phyloP scores from a whole-genome alignment of 805 yeast genomes.

The Metschnikowia continentalis region DNA sequence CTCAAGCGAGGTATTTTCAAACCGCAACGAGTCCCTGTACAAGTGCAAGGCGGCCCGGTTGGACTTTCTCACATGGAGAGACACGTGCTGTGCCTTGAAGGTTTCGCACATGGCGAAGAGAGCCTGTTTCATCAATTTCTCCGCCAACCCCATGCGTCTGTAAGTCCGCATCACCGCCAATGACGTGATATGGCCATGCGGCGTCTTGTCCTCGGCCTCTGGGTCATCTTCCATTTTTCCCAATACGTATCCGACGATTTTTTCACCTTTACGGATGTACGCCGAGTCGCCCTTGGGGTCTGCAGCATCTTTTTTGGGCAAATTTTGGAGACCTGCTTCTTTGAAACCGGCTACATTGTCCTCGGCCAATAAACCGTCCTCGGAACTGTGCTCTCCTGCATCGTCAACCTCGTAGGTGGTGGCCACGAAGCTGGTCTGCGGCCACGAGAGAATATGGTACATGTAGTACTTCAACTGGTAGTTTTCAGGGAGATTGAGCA shows the following conservation, averaged over 20 bases:
- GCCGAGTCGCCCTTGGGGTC: constrained; percentile 60
- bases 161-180: constrained; percentile 93
- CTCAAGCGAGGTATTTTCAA: constrained; percentile 79
- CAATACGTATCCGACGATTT: constrained; percentile 91
- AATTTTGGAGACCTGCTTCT: background rate
- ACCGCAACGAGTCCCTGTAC: constrained; percentile 78
- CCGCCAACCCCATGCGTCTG: constrained; percentile 93
- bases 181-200: constrained; percentile 92
- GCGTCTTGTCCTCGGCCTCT: constrained; percentile 63
- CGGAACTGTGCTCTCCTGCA: constrained; percentile 14
- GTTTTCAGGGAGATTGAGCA: constrained; percentile 91
- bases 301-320: background rate
- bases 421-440: constrained; percentile 95
- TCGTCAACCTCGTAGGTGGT: constrained; percentile 56
- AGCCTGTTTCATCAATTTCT: constrained; percentile 81
- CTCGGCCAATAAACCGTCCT: background rate
- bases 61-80: constrained; percentile 89
- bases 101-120: constrained; percentile 76
- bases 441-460: constrained; percentile 95
- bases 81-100: constrained; percentile 76
- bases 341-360: background rate
- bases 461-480: constrained; percentile 88
- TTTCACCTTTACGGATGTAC: constrained; percentile 63
- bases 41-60: constrained; percentile 92
- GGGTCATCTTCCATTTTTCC: constrained; percentile 98